Base-by-base conservation (phyloP, 805 yeast species). In the Ogataea saltuana region DNA sequence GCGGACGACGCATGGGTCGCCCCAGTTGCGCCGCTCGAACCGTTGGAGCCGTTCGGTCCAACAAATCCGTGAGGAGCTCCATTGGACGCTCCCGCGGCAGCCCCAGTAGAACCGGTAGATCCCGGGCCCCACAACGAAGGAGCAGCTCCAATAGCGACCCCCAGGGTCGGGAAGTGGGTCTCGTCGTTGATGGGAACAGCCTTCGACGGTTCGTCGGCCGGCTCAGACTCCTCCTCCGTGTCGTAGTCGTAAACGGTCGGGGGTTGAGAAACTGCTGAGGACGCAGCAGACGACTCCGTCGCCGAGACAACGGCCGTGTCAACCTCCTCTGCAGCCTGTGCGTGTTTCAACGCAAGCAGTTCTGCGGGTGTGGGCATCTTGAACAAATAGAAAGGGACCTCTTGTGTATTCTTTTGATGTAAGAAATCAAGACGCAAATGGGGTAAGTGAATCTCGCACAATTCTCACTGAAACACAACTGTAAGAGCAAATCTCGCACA, bases 151-250 rank as follows among this genome's bases (percentile, higher is more conserved):
- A 66, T 63, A 34, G 77, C 63, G 15, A 71, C 77, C 26, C 86
- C 86, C 54, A 84, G 70, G 20, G 84, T 72, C 6, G 91, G 91
- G 64, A 81, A 80, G 11, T 83, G 82, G 22, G 72, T 59, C 53
- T 75, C 81, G 41, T 70, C 62, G 39, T 70, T 51, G 46, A 78
- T 67, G 19, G 78, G 67, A 32, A 73, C 71, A 23, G 67, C 21
- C 16, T 46, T 44, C 36, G 45, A 44, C 12, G 43, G 42, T 28
- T 50, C 38, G 12, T 44, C 36, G 16, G 51, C 16, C 12, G 51
- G 29, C 16, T 21, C 41, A 9, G 44, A 36, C 20, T 48, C 49
- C 19, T 35, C 44, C 16, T 45, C 46, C 11, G 29, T 20, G 21
- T 38, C 41, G 15, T 32, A 44, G n/a, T 44, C 54, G 33, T 34